These are phyloP conservation scores for Allomyces arbusculus DNA, from an alignment of 192 early-diverging fungal genomes.

Conservation along the genomic window DNA sequence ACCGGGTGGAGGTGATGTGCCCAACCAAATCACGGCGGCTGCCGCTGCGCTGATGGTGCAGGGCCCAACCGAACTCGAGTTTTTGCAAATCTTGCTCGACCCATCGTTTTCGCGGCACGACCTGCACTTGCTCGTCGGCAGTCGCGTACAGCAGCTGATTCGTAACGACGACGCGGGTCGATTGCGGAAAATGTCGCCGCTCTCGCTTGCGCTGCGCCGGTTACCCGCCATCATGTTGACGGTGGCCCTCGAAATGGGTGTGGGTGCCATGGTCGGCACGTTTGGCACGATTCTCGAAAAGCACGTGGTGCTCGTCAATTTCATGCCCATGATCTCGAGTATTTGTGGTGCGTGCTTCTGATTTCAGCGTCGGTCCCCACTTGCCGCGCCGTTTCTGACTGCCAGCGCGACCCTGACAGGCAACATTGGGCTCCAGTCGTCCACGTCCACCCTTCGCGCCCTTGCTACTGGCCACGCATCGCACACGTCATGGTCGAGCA, in stretches of 20 bases:
- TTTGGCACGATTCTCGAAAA: neutral
- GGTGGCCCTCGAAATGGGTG: neutral
- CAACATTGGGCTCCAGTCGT: neutral
- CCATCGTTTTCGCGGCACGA: neutral
- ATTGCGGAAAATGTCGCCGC: neutral
- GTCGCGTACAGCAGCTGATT: neutral
- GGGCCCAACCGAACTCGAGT: neutral
- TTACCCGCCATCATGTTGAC: neutral
- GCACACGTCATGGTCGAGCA: neutral
- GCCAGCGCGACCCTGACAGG: neutral
- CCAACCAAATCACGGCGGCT: no score
- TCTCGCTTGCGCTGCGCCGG: neutral
- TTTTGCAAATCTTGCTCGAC: neutral
- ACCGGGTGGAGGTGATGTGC: no score
- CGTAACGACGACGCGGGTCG: neutral
- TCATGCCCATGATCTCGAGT: neutral
- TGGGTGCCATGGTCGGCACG: neutral
- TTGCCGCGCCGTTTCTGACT: neutral
- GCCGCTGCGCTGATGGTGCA: no score
- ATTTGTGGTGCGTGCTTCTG: neutral
- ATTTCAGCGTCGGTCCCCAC: no score
- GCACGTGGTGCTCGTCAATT: neutral
- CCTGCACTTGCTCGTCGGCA: neutral
- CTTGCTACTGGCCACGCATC: neutral
- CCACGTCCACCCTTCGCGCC: neutral